phyloP scores from a whole-genome alignment of 352 stramenopile species.

The Aphanomyces euteiches region DNA sequence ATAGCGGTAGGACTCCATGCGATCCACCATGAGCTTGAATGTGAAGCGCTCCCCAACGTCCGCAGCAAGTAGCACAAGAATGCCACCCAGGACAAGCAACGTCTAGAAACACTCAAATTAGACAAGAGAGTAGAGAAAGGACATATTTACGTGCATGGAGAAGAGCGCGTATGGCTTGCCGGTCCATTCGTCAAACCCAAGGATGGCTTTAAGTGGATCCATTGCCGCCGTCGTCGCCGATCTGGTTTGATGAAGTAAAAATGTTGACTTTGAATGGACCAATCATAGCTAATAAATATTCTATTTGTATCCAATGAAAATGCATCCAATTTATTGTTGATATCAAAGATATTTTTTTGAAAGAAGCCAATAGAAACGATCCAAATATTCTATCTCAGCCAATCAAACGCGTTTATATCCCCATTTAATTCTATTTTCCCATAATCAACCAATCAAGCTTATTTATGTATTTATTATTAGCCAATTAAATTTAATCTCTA shows the following conservation, averaged over 20 bases:
- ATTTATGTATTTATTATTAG: too few species aligned
- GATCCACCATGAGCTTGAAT: slow-evolving; percentile 87
- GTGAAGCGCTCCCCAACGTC: slow-evolving; percentile 82
- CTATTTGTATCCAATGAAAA: too few species aligned
- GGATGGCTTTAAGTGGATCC: slow-evolving; percentile 28
- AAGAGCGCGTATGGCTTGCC: slow-evolving; percentile 83
- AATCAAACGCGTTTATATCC: too few species aligned
- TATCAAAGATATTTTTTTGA: too few species aligned
- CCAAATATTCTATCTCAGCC: too few species aligned
- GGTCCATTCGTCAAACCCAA: slow-evolving; percentile 78
- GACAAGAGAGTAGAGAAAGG: slow-evolving; percentile 1
- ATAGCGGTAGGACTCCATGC: slow-evolving; percentile 88
- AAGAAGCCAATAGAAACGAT: too few species aligned
- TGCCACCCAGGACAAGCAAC: slow-evolving; percentile 64
- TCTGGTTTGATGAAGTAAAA: not conserved
- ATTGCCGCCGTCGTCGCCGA: not conserved
- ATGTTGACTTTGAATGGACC: too few species aligned
- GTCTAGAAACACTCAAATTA: slow-evolving; percentile 42
- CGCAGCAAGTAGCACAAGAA: slow-evolving; percentile 65
- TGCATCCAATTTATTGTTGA: too few species aligned
- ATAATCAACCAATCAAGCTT: too few species aligned
- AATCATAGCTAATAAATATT: too few species aligned
- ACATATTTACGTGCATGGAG: slow-evolving; percentile 60
- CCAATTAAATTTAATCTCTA: too few species aligned
- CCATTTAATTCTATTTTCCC: too few species aligned